A percentile compares a stretch with the other conserved stretches of the same genome.
Conservation (phyloP, 139 green algal species). For the Haematococcus sp. region DNA sequence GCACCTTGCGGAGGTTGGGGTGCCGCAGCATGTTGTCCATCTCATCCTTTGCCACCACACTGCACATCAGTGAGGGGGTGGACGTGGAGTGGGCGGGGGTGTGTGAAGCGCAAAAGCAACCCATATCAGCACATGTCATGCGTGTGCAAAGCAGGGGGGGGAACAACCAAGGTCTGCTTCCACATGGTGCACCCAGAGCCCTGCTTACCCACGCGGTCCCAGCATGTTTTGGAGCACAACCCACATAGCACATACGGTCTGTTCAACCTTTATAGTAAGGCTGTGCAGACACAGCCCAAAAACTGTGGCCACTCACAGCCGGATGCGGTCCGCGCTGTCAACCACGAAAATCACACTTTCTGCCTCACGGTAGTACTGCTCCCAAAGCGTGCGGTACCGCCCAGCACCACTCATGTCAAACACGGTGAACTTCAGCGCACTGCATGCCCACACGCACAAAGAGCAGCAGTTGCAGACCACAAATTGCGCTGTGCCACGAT, state of each 20-base stretch:
- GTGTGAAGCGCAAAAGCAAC: no score
- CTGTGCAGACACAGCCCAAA: background rate
- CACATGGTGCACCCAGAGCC: no score
- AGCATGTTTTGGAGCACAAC: no score
- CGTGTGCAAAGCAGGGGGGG: no score
- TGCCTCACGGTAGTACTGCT: conserved; percentile 76
- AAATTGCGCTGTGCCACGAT: background rate
- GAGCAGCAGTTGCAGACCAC: background rate
- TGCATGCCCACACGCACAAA: conserved; percentile 13
- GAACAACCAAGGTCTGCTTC: no score
- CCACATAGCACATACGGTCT: no score
- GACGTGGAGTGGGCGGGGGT: background rate
- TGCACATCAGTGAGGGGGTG: conserved; percentile 18
- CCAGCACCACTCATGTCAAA: conserved; percentile 86
- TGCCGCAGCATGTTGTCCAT: conserved; percentile 63
- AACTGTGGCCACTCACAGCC: conserved; percentile 55
- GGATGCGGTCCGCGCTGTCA: conserved; percentile 72
- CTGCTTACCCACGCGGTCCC: no score
- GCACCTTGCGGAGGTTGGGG: conserved; percentile 27
- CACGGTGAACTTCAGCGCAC: conserved; percentile 67
- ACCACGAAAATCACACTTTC: conserved; percentile 79
- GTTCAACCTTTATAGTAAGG: background rate
- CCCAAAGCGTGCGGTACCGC: conserved; percentile 76
- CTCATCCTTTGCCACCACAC: conserved; percentile 64
- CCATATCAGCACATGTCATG: no score